Base-by-base conservation (phyloP, 2,329 filamentous ascomycete species). In the Sodiomyces alkalinus region DNA sequence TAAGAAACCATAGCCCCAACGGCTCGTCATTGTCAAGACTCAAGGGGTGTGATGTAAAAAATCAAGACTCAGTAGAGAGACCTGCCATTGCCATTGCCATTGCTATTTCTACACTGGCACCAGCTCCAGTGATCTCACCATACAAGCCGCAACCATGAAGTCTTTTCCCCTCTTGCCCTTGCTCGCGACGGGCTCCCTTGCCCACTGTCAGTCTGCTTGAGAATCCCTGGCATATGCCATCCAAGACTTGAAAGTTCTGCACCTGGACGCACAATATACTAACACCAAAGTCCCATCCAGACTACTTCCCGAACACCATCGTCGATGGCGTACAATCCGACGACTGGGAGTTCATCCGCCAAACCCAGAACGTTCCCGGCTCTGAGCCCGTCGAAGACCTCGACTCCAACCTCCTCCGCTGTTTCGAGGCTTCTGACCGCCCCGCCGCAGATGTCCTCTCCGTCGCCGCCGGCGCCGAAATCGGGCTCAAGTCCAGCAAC, bases 401-500 rank as follows among this genome's bases (percentile, higher is more conserved):
- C 5, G 41, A 33, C 13, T 44, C 41, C 22, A 25, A 39, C 5
- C 42, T 45, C 23, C 48, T 50, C 41, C 43, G 44, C 15, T 51
- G 48, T 37, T 49, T 41, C 35, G 45, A 49, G 26, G 33, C 27
- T 17, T 17, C 37, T n/a, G 34, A 34, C 22, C 34, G 33, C 17
- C 19, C 32, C n/a, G 28, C 37, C 19, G 43, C 42, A 17, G 35
- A 39, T 19, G 47, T 34, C 13, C 34, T 22, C 7, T 12, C 27
- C n/a, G 25, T 29, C 13, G 17, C 27, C 4, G 27, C 27, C 16
- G 27, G 27, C 19, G 16, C 27, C 20, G 12, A 14, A 6, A n/a
- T 29, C 6, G 27, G 27, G 15, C 59, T 58, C 40, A 46, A 48
- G 11, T 49, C 53, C 14, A 48, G 46, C 37, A 44, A 50, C 6